phyloP scores from a whole-genome alignment of 2,329 filamentous ascomycete genomes.

The Ophiostoma ulmi region DNA sequence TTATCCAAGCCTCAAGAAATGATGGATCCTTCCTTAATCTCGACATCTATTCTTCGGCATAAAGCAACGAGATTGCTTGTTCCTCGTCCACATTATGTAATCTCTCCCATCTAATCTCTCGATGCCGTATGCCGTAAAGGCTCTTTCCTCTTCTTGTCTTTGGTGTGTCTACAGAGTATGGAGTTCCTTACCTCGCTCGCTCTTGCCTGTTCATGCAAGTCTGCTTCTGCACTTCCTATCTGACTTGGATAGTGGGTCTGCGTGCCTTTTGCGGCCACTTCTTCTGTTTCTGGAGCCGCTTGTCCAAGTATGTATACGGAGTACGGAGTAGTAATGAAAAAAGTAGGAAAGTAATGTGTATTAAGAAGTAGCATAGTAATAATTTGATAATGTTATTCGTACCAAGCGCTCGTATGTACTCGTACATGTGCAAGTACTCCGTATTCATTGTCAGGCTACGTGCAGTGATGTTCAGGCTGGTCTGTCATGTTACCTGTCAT shows the following conservation, averaged over 20 bases:
- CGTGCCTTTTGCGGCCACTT: conserved; percentile 4
- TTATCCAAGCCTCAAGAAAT: not conserved
- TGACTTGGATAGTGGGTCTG: conserved; percentile 9
- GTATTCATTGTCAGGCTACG: not conserved
- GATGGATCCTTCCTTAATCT: not conserved
- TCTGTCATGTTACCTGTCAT: not conserved
- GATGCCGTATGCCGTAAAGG: not conserved
- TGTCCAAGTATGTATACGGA: conserved; percentile 20
- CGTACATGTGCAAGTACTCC: conserved; percentile 7
- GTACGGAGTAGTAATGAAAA: conserved; percentile 13
- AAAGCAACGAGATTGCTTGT: not conserved
- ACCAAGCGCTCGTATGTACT: not conserved
- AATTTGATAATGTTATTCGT: not conserved
- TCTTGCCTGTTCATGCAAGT: not conserved
- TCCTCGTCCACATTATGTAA: conserved; percentile 4
- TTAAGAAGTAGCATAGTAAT: not conserved
- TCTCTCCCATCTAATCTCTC: not conserved
- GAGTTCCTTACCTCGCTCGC: not conserved
- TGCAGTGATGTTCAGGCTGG: not conserved
- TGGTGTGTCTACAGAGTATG: not conserved
- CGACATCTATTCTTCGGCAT: not conserved
- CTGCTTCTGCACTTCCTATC: not conserved
- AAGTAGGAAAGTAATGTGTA: not conserved
- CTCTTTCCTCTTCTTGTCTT: not conserved
- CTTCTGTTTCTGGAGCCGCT: conserved; percentile 5